These are phyloP conservation scores for Strobilomyces confusus DNA, from an alignment of 768 basidiomycete species.

Conservation along the genomic window DNA sequence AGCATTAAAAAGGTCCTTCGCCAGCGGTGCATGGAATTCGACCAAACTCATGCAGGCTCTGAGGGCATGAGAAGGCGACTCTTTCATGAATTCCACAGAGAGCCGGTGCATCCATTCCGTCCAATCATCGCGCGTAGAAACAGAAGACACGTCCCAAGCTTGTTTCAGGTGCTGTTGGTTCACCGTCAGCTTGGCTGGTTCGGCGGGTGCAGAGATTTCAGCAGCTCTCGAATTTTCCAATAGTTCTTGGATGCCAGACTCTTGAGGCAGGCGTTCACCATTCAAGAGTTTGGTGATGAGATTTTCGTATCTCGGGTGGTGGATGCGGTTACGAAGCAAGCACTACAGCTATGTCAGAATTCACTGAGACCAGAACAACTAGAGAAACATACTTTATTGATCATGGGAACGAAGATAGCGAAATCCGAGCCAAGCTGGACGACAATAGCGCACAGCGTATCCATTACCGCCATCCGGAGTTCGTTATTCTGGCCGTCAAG, in stretches of 20 bases:
- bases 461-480: conserved; percentile 82
- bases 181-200: conserved; percentile 84
- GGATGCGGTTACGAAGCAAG: conserved; percentile 69
- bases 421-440: conserved; percentile 95
- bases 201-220: conserved; percentile 79
- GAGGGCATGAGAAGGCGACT: conserved; percentile 97
- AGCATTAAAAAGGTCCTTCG: conserved; percentile 94
- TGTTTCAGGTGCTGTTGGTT: conserved; percentile 97
- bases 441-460: conserved; percentile 87
- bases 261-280: conserved; percentile 88
- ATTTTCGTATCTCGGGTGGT: conserved; percentile 81
- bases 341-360: conserved; percentile 44
- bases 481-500: conserved; percentile 73
- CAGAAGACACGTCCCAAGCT: conserved; percentile 87
- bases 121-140: conserved; percentile 85
- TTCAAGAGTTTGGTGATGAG: conserved; percentile 86
- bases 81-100: conserved; percentile 94
- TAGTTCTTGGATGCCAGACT: conserved; percentile 66
- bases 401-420: conserved; percentile 95
- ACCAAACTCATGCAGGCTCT: conserved; percentile 94
- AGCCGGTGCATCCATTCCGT: conserved; percentile 91
- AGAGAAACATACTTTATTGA: conserved; percentile 69
- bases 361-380: neutral
- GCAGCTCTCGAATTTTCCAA: conserved; percentile 63
- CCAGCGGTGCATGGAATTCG: conserved; percentile 85